phyloP scores from a whole-genome alignment of 176 grass and related monocot species.

The Calamus simplicifolius region DNA sequence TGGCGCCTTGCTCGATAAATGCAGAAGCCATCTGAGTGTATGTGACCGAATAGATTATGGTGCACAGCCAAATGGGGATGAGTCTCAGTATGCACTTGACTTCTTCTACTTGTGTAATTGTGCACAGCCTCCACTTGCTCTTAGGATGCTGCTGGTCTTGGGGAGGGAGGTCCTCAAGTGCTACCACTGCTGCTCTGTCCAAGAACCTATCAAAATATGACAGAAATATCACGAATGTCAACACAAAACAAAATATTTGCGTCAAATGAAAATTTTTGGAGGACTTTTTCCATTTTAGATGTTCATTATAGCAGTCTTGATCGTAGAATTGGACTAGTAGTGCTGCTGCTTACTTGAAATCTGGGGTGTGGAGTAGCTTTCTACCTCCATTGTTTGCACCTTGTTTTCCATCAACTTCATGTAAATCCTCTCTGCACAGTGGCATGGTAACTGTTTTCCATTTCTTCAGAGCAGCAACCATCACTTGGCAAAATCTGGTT shows the following conservation, averaged over 20 bases:
- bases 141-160: not conserved
- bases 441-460: not conserved
- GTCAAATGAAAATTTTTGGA: too few relatives aligned
- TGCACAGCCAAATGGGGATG: slow-evolving; percentile 16
- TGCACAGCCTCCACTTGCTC: not conserved
- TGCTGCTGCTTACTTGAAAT: not conserved
- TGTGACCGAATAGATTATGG: slow-evolving; percentile 15
- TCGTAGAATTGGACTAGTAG: too few relatives aligned
- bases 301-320: too few relatives aligned
- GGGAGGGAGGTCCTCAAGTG: not conserved
- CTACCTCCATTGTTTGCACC: not conserved
- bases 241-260: too few relatives aligned
- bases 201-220: slow-evolving; percentile 3
- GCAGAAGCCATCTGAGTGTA: slow-evolving; percentile 16
- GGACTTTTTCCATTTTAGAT: too few relatives aligned
- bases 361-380: slow-evolving; percentile 6
- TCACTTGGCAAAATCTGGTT: slow-evolving; percentile 6
- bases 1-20: slow-evolving; percentile 8
- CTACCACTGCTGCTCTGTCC: slow-evolving; percentile 3
- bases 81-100: slow-evolving; percentile 7
- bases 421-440: not conserved
- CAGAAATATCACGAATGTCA: not conserved
- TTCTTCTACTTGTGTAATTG: slow-evolving; percentile 16
- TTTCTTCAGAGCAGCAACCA: slow-evolving; percentile 1
- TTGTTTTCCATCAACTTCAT: not conserved